Percentiles rank a stretch among this genome's conserved stretches.
These are phyloP conservation scores for Orychophragmus violaceus DNA, from an alignment of 345 rosid species.

Conservation along the genomic window DNA sequence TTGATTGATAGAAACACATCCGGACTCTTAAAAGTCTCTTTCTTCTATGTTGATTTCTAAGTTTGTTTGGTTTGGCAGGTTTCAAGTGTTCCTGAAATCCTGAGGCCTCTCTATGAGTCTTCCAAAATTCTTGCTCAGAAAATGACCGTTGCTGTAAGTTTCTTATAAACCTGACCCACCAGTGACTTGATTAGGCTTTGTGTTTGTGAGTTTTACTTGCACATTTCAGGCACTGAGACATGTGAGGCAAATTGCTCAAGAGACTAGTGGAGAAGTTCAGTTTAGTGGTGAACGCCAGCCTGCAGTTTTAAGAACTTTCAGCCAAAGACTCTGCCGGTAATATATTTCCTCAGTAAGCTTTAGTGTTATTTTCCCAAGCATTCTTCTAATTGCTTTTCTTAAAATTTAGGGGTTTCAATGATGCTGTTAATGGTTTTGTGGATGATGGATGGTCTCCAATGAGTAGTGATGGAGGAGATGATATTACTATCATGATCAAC, in stretches of 20 bases:
- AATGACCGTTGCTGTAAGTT: conserved; percentile 75
- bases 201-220: not conserved
- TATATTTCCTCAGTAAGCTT: not conserved
- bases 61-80: conserved; percentile 36
- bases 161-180: not conserved
- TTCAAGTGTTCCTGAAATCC: conserved; percentile 94
- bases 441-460: conserved; percentile 98
- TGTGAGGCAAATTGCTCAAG: conserved; percentile 87
- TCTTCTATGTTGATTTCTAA: not conserved
- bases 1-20: not conserved
- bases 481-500: conserved; percentile 75
- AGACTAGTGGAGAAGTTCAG: conserved; percentile 87
- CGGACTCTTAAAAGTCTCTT: not conserved
- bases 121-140: conserved; percentile 94
- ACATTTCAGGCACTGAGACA: conserved; percentile 69
- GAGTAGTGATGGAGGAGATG: conserved; percentile 78
- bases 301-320: conserved; percentile 87
- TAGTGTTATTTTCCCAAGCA: not conserved
- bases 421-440: conserved; percentile 82
- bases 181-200: not conserved
- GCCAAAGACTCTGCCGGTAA: conserved; percentile 89
- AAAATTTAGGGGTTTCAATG: conserved; percentile 78
- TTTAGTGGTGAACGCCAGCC: conserved; percentile 94
- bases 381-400: not conserved
- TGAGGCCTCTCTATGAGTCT: conserved; percentile 93